Evolutionary conservation across 31 red algal genomes (phyloP).

Genomic region (Bonnemaisonia californica): DNA sequence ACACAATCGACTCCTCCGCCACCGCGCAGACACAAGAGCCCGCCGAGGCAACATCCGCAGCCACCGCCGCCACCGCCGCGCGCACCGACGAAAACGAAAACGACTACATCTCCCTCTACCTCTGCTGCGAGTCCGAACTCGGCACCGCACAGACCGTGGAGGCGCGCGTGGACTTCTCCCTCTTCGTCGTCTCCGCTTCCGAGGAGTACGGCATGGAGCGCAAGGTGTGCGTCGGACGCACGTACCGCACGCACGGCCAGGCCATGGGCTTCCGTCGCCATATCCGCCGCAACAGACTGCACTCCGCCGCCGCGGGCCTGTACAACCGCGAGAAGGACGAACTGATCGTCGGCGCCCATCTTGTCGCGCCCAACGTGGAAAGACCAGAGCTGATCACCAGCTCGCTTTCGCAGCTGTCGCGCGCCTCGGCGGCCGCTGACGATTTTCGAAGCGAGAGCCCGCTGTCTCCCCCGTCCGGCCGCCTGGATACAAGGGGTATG

Average conservation of each 20-base stretch:
- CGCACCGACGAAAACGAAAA: constrained; percentile 25
- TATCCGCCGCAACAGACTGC: constrained; percentile 49
- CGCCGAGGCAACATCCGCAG: background rate
- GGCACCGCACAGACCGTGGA: constrained; percentile 34
- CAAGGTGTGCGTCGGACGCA: constrained; percentile 59
- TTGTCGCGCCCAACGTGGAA: constrained; percentile 55
- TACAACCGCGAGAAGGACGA: constrained; percentile 73
- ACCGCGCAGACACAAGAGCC: background rate
- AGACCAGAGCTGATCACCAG: constrained; percentile 10
- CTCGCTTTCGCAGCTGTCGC: constrained; percentile 30
- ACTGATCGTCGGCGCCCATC: constrained; percentile 69
- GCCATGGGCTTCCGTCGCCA: constrained; percentile 74
- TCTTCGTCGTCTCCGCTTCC: constrained; percentile 56
- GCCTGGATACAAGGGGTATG: constrained; percentile 40
- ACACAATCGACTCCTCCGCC: constrained; percentile 8
- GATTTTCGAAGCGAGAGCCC: constrained; percentile 60
- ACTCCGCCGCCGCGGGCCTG: constrained; percentile 44
- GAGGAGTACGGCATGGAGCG: constrained; percentile 79
- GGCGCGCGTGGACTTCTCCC: constrained; percentile 55
- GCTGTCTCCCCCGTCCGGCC: constrained; percentile 24
- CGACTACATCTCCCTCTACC: constrained; percentile 67
- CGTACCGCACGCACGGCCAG: constrained; percentile 55
- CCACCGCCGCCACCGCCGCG: background rate
- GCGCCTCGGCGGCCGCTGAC: constrained; percentile 35
- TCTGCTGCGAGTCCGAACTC: constrained; percentile 64